Base-by-base conservation (phyloP, 2,329 filamentous ascomycete species). In the Elsinoe arachidis region DNA sequence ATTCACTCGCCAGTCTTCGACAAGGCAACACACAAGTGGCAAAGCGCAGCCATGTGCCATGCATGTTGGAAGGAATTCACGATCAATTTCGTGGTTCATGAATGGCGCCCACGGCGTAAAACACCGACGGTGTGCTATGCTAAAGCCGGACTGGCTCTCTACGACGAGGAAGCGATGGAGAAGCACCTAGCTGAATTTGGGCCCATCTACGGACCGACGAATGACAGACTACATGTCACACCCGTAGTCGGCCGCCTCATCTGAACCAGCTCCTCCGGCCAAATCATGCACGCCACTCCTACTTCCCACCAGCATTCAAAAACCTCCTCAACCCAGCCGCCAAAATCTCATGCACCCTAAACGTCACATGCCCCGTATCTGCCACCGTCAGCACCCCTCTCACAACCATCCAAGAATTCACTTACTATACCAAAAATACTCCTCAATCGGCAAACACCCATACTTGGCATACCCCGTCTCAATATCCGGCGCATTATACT, bases 401-500 rank as follows among this genome's bases (percentile, higher is more conserved):
- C 17, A 21, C 5, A 9, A 5, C 23, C 41, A 23, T 26, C 10
- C 2, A 14, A 35, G 17, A 14, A 15, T 14, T 17, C 4, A 51
- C 46, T 51, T 35, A 51, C 46, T 73, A 54, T 73, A 78, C 76
- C 75, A 78, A 55, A 78, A 76, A 62, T 78, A 78, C 38, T 71
- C 68, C 5, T 69, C 61, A 55, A 77, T 60, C 14, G 72, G 69
- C 44, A 70, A 66, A 63, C 76, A 79, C 2, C 74, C 76, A 66
- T 79, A 78, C 17, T 67, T 68, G 15, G 60, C 65, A 57, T 75
- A 76, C 55, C 76, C 68, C 3, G 64, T 69, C 11, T 65, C 63
- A 37, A 78, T 72, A 67, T 76, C 74, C 2, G 74, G 72, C 59
- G 77, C 73, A 60, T 77, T 69, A 61, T 76, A 78, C 0, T 66